Conservation (phyloP, 495 filamentous ascomycete species). For the Monascus purpureus region DNA sequence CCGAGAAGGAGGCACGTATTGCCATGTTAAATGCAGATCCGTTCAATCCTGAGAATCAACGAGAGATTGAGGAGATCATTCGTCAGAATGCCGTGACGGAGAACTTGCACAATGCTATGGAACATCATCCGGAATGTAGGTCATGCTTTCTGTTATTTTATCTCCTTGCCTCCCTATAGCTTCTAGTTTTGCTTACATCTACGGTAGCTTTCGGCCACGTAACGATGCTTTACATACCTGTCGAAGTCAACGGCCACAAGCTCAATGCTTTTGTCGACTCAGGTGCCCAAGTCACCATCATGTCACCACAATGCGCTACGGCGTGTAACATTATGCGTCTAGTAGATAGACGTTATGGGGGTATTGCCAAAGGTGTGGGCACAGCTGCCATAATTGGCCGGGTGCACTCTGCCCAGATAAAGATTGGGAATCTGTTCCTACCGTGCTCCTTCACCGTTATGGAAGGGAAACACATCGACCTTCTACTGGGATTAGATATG, state of each 20-base stretch:
- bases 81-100: slow-evolving; percentile 84
- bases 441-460: slow-evolving; percentile 98
- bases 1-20: slow-evolving; percentile 67
- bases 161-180: not conserved
- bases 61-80: slow-evolving; percentile 93
- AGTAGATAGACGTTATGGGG: slow-evolving; percentile 82
- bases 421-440: slow-evolving; percentile 77
- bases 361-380: slow-evolving; percentile 84
- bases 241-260: slow-evolving; percentile 81
- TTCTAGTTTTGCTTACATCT: not conserved
- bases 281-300: slow-evolving; percentile 94
- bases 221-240: slow-evolving; percentile 90
- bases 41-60: slow-evolving; percentile 80
- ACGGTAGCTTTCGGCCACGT: slow-evolving; percentile 73
- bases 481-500: slow-evolving; percentile 92
- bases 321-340: slow-evolving; percentile 92
- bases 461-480: slow-evolving; percentile 96
- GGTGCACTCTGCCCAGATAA: slow-evolving; percentile 86
- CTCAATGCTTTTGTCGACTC: slow-evolving; percentile 98
- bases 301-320: slow-evolving; percentile 87
- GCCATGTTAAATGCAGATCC: slow-evolving; percentile 75
- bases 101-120: slow-evolving; percentile 89
- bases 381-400: slow-evolving; percentile 89
- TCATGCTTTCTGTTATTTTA: slow-evolving; percentile 1
- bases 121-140: slow-evolving; percentile 90